Evolutionary conservation across 2,329 filamentous ascomycete species (phyloP), one percentile per base, ranked within the genome.

Genomic region (Plectosphaerella plurivora): DNA sequence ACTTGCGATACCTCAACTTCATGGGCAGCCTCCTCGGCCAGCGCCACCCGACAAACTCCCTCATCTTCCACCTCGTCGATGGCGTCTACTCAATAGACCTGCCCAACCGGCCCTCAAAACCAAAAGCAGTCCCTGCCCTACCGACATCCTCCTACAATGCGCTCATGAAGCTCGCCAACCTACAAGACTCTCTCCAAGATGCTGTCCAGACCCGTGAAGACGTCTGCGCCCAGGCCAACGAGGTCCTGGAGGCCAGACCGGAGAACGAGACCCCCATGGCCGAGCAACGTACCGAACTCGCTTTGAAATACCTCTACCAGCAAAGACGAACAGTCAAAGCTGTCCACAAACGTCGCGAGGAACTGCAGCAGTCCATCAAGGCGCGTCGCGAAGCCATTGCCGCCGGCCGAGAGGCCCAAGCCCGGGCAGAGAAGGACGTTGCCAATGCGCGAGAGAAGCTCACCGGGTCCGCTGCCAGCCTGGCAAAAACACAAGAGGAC

Each of bases 151-250:
- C 91, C 0, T 97, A 96, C 67, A 91, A 91, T 63, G 84, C 89
- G 2, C 75, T 97, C 18, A 93, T 97, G 86, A 87, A 89, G 55
- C 77, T 97, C 11, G 87, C 89, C 6, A 96, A 92, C 53, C 77
- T 97, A 15, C 91, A 96, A 57, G 89, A 88, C 65, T 96, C 91
- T 51, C 89, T 97, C 22, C 91, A 95, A 65, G 93, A 97, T 68
- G 91, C 91, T 2, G 73, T 96, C 10, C 82, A 85, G 1, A 95
- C 90, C 0, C 84, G 88, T 14, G 83, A 88, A 54, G 78, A 79
- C 50, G 76, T 97, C 9, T 84, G 89, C 47, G 72, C 78, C n/a
- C 89, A 96, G 57, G 95, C 97, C 57, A 89, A 89, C 57, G 66
- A 74, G 1, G 69, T 84, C 0, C 65, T 86, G 5, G 65, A 71